phyloP scores from a whole-genome alignment of 495 filamentous ascomycete species.

The Neurospora sp. region DNA sequence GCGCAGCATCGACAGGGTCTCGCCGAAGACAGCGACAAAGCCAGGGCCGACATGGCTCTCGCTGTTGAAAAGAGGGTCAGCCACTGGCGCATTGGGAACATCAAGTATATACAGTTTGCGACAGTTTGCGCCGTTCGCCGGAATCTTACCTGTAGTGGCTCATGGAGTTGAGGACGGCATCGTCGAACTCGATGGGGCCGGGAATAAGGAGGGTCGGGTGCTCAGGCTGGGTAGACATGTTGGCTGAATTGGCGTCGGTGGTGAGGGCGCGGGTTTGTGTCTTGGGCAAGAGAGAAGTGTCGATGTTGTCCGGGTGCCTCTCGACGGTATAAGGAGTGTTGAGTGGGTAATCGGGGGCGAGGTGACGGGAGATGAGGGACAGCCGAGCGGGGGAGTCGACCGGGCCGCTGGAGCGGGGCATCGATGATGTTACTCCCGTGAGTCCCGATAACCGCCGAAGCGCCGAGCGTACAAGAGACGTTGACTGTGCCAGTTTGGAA shows the following conservation, averaged over 20 bases:
- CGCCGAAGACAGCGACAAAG: slow-evolving; percentile 86
- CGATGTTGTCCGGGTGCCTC: slow-evolving; percentile 51
- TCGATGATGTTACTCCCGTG: slow-evolving; percentile 24
- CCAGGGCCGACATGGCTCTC: slow-evolving; percentile 83
- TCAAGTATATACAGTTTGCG: no score
- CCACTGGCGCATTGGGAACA: no score
- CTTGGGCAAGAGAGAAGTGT: slow-evolving; percentile 20
- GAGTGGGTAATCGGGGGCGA: slow-evolving; percentile 44
- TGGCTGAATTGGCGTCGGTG: slow-evolving; percentile 18
- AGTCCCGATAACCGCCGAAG: slow-evolving; percentile 18
- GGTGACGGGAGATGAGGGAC: slow-evolving; percentile 72
- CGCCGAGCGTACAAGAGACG: slow-evolving; percentile 12
- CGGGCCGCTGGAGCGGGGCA: slow-evolving; percentile 38
- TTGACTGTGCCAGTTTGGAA: slow-evolving; percentile 16
- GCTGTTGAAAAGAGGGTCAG: slow-evolving; percentile 32
- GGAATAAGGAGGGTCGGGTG: slow-evolving; percentile 87
- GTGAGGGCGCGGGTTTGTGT: slow-evolving; percentile 26
- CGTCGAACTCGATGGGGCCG: slow-evolving; percentile 96
- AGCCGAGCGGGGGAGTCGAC: slow-evolving; percentile 58
- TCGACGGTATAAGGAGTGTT: slow-evolving; percentile 38
- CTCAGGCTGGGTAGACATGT: slow-evolving; percentile 69
- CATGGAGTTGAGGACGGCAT: slow-evolving; percentile 93
- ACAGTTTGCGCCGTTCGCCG: neutral
- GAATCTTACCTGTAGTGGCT: slow-evolving; percentile 71
- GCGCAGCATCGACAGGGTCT: slow-evolving; percentile 76